Evolutionary conservation across 306 rosid genomes (phyloP).

Genomic region (Quercus mongolica): DNA sequence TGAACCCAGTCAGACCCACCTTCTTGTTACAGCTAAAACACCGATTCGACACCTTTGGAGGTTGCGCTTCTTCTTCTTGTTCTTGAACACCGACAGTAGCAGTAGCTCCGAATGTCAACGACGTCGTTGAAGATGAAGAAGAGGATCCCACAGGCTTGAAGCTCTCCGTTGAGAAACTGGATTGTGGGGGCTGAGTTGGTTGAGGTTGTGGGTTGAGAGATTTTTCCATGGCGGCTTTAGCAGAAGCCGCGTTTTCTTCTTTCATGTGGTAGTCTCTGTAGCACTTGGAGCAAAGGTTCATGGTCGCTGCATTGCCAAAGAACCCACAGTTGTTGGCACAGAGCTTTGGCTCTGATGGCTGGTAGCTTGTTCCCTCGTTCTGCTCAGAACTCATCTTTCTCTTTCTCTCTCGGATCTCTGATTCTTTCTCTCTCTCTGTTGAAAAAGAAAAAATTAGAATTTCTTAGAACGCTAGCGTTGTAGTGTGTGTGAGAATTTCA

Average conservation of each 20-base stretch:
- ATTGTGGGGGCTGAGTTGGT: neutral
- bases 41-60: slow-evolving; percentile 27
- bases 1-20: slow-evolving; percentile 48
- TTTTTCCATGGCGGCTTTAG: slow-evolving; percentile 43
- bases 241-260: slow-evolving; percentile 33
- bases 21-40: slow-evolving; percentile 52
- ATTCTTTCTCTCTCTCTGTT: too few relatives aligned
- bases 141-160: neutral
- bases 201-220: slow-evolving; percentile 21
- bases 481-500: too few relatives aligned
- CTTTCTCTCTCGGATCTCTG: neutral
- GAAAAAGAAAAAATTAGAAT: too few relatives aligned
- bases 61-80: neutral
- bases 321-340: slow-evolving; percentile 72
- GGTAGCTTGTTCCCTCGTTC: slow-evolving; percentile 43
- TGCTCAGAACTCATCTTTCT: slow-evolving; percentile 48
- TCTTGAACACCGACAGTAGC: too few relatives aligned
- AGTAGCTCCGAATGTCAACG: neutral
- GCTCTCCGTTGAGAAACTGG: neutral
- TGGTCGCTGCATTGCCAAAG: slow-evolving; percentile 44
- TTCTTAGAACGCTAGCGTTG: too few relatives aligned
- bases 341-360: slow-evolving; percentile 46
- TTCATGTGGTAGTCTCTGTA: slow-evolving; percentile 28
- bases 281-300: slow-evolving; percentile 63
- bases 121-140: neutral